phyloP scores from a whole-genome alignment of 2,329 filamentous ascomycete genomes.

The Phialophora macrospora region DNA sequence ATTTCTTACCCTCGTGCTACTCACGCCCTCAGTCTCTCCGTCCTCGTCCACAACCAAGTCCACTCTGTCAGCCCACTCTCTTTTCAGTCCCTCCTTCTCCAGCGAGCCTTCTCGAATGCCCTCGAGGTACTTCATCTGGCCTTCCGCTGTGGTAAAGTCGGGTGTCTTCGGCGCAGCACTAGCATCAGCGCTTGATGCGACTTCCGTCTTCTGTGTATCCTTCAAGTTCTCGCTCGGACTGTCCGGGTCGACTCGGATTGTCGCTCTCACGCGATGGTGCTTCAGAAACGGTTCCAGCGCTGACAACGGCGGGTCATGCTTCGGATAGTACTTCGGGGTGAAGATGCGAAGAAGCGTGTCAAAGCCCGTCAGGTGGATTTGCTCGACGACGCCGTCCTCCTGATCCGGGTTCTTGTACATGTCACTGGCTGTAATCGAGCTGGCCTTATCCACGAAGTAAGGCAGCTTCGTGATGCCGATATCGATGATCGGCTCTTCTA shows the following conservation, averaged over 20 bases:
- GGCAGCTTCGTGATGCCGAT: constrained; percentile 56
- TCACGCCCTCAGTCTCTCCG: constrained; percentile 45
- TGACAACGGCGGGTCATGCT: constrained; percentile 48
- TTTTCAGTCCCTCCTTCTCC: constrained; percentile 46
- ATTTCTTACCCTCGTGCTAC: constrained; percentile 51
- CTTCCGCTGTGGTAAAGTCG: constrained; percentile 38
- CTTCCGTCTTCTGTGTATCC: constrained; percentile 46
- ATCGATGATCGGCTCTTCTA: constrained; percentile 47
- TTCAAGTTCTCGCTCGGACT: constrained; percentile 36
- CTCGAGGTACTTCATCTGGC: constrained; percentile 48
- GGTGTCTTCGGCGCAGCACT: neutral
- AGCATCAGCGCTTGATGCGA: neutral
- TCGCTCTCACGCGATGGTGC: constrained; percentile 51
- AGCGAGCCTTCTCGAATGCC: constrained; percentile 42
- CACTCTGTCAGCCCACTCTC: constrained; percentile 52
- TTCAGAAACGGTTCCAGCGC: constrained; percentile 51
- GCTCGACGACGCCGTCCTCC: constrained; percentile 40
- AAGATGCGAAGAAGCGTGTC: constrained; percentile 57
- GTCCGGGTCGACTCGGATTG: constrained; percentile 43
- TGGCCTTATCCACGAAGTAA: constrained; percentile 56
- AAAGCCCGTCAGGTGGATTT: constrained; percentile 56
- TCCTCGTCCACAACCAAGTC: constrained; percentile 48
- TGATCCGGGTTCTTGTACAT: constrained; percentile 43
- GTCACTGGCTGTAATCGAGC: constrained; percentile 47
- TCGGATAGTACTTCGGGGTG: constrained; percentile 55